Evolutionary conservation across 2,329 filamentous ascomycete species (phyloP).

Genomic region (Talaromyces sp.): DNA sequence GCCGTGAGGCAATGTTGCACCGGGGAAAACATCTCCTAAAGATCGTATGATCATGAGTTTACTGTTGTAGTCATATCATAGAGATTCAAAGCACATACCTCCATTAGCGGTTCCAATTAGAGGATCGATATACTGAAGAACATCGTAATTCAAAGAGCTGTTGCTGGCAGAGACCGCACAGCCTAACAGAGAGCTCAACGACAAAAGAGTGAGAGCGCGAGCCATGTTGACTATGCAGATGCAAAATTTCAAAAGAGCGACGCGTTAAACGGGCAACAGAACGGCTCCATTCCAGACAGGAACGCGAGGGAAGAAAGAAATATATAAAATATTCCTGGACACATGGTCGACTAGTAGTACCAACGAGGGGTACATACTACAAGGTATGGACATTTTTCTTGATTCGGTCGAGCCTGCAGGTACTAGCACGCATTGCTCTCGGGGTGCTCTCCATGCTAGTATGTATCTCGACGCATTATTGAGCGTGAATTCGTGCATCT

Average conservation of each 20-base stretch:
- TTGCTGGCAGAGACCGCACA: slow-evolving; percentile 13
- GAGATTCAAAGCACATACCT: slow-evolving; percentile 21
- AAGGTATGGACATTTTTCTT: neutral
- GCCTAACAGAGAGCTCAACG: slow-evolving; percentile 11
- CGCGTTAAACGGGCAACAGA: neutral
- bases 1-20: slow-evolving; percentile 51
- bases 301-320: neutral
- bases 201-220: slow-evolving; percentile 12
- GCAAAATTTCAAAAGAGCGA: neutral
- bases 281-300: neutral
- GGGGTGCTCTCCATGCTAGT: neutral
- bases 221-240: slow-evolving; percentile 8
- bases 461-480: neutral
- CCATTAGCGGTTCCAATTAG: slow-evolving; percentile 52
- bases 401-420: neutral
- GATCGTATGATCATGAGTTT: neutral
- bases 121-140: slow-evolving; percentile 45
- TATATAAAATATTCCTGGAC: neutral
- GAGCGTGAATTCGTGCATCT: neutral
- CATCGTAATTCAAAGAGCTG: slow-evolving; percentile 32
- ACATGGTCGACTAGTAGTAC: neutral
- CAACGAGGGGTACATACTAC: neutral
- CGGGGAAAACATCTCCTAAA: slow-evolving; percentile 53
- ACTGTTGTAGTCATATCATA: neutral
- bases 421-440: neutral